Evolutionary conservation across 371 early-diverging fungal species (phyloP).

Genomic region (Neoconidiobolus thromboides): DNA sequence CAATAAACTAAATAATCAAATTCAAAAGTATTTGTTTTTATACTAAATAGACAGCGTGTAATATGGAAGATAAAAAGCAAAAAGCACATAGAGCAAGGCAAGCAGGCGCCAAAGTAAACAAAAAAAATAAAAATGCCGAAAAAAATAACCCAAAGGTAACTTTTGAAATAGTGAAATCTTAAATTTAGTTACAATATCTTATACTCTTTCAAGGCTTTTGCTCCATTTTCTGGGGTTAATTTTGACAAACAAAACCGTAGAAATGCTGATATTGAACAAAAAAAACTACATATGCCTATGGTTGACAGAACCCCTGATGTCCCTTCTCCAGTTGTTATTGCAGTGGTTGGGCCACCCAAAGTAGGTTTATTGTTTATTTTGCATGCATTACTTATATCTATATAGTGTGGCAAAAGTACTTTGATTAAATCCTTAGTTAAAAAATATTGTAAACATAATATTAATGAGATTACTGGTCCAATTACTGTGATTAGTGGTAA

Average conservation of each 20-base stretch:
- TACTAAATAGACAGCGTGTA: too few species aligned
- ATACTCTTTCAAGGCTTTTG: slow-evolving; percentile 44
- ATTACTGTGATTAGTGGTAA: slow-evolving; percentile 84
- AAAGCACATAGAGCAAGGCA: slow-evolving; percentile 69
- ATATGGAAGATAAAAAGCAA: slow-evolving; percentile 38
- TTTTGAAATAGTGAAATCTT: too few species aligned
- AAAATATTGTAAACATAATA: slow-evolving; percentile 80
- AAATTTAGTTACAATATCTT: too few species aligned
- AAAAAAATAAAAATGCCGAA: slow-evolving; percentile 49
- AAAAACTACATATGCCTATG: slow-evolving; percentile 84
- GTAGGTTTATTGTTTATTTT: slow-evolving; percentile 21
- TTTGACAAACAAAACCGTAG: slow-evolving; percentile 63
- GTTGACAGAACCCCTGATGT: slow-evolving; percentile 85
- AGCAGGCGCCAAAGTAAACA: slow-evolving; percentile 71
- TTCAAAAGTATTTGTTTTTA: too few species aligned
- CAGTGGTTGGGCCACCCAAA: slow-evolving; percentile 91
- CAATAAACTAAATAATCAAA: too few species aligned
- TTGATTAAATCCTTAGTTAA: slow-evolving; percentile 89
- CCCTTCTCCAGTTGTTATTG: slow-evolving; percentile 81
- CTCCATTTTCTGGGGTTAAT: slow-evolving; percentile 51
- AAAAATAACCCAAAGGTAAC: slow-evolving; percentile 75
- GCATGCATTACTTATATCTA: not conserved
- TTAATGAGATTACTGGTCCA: slow-evolving; percentile 83
- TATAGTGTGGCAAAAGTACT: slow-evolving; percentile 81
- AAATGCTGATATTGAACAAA: slow-evolving; percentile 72